These are phyloP conservation scores for Debaryomyces tyrocola DNA, from an alignment of 805 yeast genomes.

Conservation along the genomic window DNA sequence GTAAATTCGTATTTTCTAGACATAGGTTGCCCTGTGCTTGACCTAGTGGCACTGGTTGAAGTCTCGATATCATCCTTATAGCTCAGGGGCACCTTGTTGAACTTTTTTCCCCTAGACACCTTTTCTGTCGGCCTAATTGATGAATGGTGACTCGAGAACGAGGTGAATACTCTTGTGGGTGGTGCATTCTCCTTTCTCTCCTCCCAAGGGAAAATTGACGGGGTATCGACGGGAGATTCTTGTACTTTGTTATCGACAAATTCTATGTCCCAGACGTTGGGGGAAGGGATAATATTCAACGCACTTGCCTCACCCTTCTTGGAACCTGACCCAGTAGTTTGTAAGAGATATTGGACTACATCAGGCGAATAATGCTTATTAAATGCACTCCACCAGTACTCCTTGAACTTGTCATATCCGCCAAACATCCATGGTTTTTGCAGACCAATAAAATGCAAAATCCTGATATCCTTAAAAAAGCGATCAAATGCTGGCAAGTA, in stretches of 20 bases:
- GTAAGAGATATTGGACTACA: background rate
- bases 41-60: slow-evolving; percentile 1
- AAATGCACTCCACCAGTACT: slow-evolving; percentile 31
- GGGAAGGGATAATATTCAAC: slow-evolving; percentile 17
- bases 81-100: slow-evolving; percentile 5
- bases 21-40: slow-evolving; percentile 2
- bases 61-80: slow-evolving; percentile 10
- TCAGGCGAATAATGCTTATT: slow-evolving; percentile 19
- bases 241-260: background rate
- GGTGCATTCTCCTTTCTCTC: slow-evolving; percentile 15
- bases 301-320: slow-evolving; percentile 20
- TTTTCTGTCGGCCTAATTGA: background rate
- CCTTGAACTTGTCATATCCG: slow-evolving; percentile 18
- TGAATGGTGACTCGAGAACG: slow-evolving; percentile 1
- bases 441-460: slow-evolving; percentile 34
- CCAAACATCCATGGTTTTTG: slow-evolving; percentile 31
- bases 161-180: slow-evolving; percentile 26
- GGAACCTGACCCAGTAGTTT: background rate
- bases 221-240: background rate
- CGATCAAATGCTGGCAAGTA: slow-evolving; percentile 65
- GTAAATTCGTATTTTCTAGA: slow-evolving; percentile 1
- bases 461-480: slow-evolving; percentile 26
- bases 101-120: slow-evolving; percentile 3
- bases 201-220: slow-evolving; percentile 33
- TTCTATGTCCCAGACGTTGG: slow-evolving; percentile 23